Evolutionary conservation across 306 rosid genomes (phyloP), one percentile per base, ranked within the genome.

Genomic region (Medicago lupulina): DNA sequence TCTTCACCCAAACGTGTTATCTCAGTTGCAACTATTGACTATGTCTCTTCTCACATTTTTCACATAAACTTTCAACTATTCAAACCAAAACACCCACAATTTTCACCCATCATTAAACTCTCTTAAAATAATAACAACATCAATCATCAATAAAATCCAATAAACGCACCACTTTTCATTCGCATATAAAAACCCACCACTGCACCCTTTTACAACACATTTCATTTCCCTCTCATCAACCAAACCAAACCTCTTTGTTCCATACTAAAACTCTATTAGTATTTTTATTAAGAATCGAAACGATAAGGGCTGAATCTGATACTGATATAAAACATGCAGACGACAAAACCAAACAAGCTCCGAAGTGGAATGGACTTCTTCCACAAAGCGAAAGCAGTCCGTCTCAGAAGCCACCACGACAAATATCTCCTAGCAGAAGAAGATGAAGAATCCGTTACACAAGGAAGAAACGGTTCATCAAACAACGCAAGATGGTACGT

Each of bases 351-450:
- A 31, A 77, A 60, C 84, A 84, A 80, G 82, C 83, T 86, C 81
- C 72, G 80, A 2, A 73, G 39, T 4, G 90, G 84, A 9, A 92
- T 90, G 93, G 96, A 89, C 54, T 76, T 88, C 77, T 95, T 95
- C 83, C 79, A 46, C 78, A 82, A 79, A 63, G 99, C 97, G 2
- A 89, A 92, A 84, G 89, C 92, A 54, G 97, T 95, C 59, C 91
- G 97, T 2, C 92, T 95, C 55, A 83, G 89, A 2, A 81, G 97
- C 90, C 84, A 82, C 89, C 99, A 85, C 68, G 83, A 83, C 44
- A 95, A 92, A 88, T 92, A 86, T 74, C 93, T 95, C 0, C 17
- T 83, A 0, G 99, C 99, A 8, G 97, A 92, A 14, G 97, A 92
- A 12, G 96, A 95, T 61, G 92, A 95, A n/a, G 99, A 86, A 14